Conservation (phyloP, 345 rosid genomes). For the Rhizophora apiculata region DNA sequence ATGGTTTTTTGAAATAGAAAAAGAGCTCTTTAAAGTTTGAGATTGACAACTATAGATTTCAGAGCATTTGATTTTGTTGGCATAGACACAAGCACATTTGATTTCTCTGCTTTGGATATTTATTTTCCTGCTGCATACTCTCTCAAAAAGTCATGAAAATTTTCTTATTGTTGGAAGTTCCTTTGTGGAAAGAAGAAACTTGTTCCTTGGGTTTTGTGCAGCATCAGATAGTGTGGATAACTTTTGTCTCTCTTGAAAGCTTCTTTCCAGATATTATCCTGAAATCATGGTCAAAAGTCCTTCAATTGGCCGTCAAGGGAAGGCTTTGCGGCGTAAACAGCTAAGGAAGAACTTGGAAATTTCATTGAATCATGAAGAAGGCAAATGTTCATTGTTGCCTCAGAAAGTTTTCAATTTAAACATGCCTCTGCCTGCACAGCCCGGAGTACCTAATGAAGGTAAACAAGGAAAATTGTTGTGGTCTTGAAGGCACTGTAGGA, state of each 20-base stretch:
- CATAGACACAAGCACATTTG: not conserved
- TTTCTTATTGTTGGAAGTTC: not conserved
- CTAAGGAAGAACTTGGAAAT: conserved; percentile 48
- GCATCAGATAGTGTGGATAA: not conserved
- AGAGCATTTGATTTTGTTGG: not conserved
- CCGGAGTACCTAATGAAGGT: conserved; percentile 24
- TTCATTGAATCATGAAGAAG: conserved; percentile 13
- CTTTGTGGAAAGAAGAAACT: not conserved
- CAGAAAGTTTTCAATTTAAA: conserved; percentile 10
- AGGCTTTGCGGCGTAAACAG: conserved; percentile 73
- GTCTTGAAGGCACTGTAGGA: too few species aligned
- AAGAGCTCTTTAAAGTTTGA: not conserved
- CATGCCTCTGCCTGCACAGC: conserved; percentile 6
- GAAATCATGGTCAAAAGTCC: conserved; percentile 57
- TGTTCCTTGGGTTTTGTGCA: not conserved
- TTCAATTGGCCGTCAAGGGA: conserved; percentile 93
- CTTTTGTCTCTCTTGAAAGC: conserved; percentile 42
- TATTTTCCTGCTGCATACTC: not conserved
- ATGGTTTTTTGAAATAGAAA: not conserved
- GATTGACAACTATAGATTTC: not conserved
- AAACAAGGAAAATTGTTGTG: not conserved
- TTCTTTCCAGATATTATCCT: conserved; percentile 70
- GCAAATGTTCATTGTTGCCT: conserved; percentile 4
- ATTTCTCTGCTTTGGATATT: not conserved
- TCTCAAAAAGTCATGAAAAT: not conserved